phyloP scores from a whole-genome alignment of 805 yeast genomes.

The Wickerhamomyces silvicola region DNA sequence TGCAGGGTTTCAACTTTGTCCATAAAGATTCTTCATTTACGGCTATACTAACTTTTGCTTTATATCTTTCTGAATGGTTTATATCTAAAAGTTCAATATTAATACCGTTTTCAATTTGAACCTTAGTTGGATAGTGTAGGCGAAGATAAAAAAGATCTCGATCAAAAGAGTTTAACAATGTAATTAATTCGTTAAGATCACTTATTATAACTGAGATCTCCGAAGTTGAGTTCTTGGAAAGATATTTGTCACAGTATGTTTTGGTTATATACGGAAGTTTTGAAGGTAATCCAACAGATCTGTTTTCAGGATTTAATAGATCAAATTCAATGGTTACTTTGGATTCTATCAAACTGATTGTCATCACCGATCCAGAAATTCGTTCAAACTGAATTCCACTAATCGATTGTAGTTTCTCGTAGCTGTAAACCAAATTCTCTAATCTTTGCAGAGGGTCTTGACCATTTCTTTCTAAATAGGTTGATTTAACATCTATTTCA shows the following conservation, averaged over 20 bases:
- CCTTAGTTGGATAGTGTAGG: constrained; percentile 9
- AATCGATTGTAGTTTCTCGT: constrained; percentile 9
- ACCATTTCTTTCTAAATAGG: constrained; percentile 12
- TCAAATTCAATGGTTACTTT: constrained; percentile 8
- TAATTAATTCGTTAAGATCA: constrained; percentile 4
- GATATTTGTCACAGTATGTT: constrained; percentile 6
- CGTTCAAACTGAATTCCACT: constrained; percentile 10
- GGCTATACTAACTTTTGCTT: constrained; percentile 8
- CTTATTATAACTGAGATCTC: constrained; percentile 3
- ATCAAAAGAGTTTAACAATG: constrained; percentile 6
- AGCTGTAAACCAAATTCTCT: constrained; percentile 3
- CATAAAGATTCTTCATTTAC: constrained; percentile 10
- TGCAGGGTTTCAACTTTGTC: constrained; percentile 1
- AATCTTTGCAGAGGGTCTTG: constrained; percentile 17
- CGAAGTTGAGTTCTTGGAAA: constrained; percentile 1
- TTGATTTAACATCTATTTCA: constrained; percentile 10
- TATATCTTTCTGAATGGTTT: constrained; percentile 13
- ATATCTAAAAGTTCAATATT: constrained; percentile 12
- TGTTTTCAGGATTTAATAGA: constrained; percentile 2
- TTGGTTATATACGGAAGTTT: constrained; percentile 5
- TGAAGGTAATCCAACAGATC: constrained; percentile 5
- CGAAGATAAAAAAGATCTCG: constrained; percentile 13
- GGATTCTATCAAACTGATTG: constrained; percentile 4
- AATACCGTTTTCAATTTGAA: constrained; percentile 5
- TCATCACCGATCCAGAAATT: constrained; percentile 7